Conservation (phyloP, 176 grass and related monocot genomes). For the Hyparrhenia diplandra region DNA sequence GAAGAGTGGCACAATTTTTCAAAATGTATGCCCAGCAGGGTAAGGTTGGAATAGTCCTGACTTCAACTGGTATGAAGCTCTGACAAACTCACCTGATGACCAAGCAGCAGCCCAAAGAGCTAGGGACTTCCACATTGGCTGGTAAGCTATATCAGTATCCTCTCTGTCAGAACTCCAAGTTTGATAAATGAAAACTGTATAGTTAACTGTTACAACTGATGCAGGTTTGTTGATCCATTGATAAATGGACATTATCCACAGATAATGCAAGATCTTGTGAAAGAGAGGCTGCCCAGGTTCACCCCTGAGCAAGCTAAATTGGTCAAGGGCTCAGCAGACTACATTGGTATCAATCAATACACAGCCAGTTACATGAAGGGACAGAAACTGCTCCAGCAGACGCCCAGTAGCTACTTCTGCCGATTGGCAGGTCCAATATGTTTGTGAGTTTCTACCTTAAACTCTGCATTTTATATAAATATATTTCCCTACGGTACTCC, state of each 20-base stretch:
- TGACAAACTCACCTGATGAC: slow-evolving; percentile 61
- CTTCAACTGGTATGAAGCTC: slow-evolving; percentile 69
- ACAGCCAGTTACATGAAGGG: slow-evolving; percentile 71
- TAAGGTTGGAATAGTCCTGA: slow-evolving; percentile 65
- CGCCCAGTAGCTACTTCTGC: slow-evolving; percentile 52
- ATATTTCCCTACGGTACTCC: background rate
- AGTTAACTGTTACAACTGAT: background rate
- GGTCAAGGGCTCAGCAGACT: slow-evolving; percentile 84
- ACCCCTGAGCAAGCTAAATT: slow-evolving; percentile 62
- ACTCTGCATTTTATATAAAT: background rate
- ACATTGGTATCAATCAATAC: slow-evolving; percentile 88
- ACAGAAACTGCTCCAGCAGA: slow-evolving; percentile 31
- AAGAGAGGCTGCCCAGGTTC: slow-evolving; percentile 62
- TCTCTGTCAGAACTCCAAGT: background rate
- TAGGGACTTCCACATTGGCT: slow-evolving; percentile 91
- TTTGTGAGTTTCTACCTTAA: slow-evolving; percentile 27
- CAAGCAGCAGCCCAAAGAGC: slow-evolving; percentile 79
- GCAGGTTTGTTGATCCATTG: slow-evolving; percentile 78
- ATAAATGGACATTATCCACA: slow-evolving; percentile 67
- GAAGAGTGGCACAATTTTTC: background rate
- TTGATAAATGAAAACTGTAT: background rate
- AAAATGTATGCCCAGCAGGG: slow-evolving; percentile 48
- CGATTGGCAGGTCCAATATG: slow-evolving; percentile 73
- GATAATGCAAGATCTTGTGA: slow-evolving; percentile 69
- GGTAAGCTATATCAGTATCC: slow-evolving; percentile 39